phyloP scores from a whole-genome alignment of 2,329 filamentous ascomycete species.

The Pseudocercospora fijiensis region DNA sequence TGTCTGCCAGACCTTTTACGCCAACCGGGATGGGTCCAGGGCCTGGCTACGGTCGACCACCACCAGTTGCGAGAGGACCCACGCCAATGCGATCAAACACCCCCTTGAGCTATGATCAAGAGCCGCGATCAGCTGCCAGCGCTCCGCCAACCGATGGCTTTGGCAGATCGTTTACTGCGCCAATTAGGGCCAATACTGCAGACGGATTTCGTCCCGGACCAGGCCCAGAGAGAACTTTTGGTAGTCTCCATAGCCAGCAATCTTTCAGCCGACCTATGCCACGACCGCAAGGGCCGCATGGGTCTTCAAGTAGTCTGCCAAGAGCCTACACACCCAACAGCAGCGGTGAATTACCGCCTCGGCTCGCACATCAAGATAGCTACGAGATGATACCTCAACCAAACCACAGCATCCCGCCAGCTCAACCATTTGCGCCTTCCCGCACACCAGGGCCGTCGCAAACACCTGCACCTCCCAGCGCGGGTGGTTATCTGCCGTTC shows the following conservation, averaged over 20 bases:
- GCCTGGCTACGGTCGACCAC: constrained; percentile 19
- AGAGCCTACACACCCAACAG: constrained; percentile 9
- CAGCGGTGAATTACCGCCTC: constrained; percentile 4
- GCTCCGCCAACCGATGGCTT: constrained; percentile 16
- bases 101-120: constrained; percentile 19
- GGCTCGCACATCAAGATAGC: constrained; percentile 27
- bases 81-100: constrained; percentile 24
- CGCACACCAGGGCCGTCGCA: constrained; percentile 9
- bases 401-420: constrained; percentile 17
- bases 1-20: constrained; percentile 18
- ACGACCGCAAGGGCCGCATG: constrained; percentile 12
- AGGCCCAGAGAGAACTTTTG: constrained; percentile 24
- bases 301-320: constrained; percentile 17
- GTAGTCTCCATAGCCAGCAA: constrained; percentile 32
- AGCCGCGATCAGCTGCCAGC: constrained; percentile 15
- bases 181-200: constrained; percentile 30
- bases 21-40: constrained; percentile 10
- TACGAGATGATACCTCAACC: constrained; percentile 37
- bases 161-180: constrained; percentile 20
- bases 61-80: constrained; percentile 19
- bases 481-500: constrained; percentile 36
- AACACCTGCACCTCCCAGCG: constrained; percentile 16
- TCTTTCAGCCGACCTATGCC: constrained; percentile 26
- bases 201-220: constrained; percentile 28
- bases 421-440: neutral